Base-by-base conservation (phyloP, 768 basidiomycete genomes). In the Rhodotorula babjevae region DNA sequence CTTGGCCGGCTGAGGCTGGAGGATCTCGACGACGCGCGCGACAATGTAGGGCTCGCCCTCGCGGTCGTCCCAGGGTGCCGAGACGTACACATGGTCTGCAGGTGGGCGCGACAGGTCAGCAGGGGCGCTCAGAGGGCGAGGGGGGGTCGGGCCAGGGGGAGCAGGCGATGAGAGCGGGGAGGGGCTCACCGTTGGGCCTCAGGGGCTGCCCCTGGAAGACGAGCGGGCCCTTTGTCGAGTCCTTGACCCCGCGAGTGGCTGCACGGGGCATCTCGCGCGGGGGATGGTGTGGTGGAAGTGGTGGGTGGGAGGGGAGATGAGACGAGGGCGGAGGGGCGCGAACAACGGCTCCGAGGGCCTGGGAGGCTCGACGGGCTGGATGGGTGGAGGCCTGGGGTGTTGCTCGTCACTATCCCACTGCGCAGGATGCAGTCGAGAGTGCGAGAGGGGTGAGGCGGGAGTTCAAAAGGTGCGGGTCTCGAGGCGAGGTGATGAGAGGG, bases 21-120 rank as follows among this genome's bases (percentile, higher is more conserved):
- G 84, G 79, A 97, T 93, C 82, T 94, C 92, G 89, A 99, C 95
- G 83, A 99, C 92, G 77, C 95, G 88, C 61, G 91, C 94, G 70
- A 99, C 87, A 56, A 91, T 90, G 82, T 96, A 98, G 69, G 96
- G 94, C 72, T 93, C 76, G 78, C 92, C 92, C 80, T 96, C 93
- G 72, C 94, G 87, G 72, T 90, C 85, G 68, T 88, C 86, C 93
- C 93, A 97, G 72, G 88, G 90, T 44, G 93, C 90, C 46, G 94
- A 93, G 82, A 92, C 92, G 80, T 96, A 98, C 77, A 97, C 94
- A 83, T 97, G 93, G 82, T 97, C 95, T 96, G 72, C 50, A 27
- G 21, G 56, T 40, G 29, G 57, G 14, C 25, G 46, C 44, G 63
- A 52, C 10, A 33, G 29, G 7, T 21, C 57, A 55, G 49, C n/a